phyloP scores from a whole-genome alignment of 2,329 filamentous ascomycete species.

The Bipolaris victoriae region DNA sequence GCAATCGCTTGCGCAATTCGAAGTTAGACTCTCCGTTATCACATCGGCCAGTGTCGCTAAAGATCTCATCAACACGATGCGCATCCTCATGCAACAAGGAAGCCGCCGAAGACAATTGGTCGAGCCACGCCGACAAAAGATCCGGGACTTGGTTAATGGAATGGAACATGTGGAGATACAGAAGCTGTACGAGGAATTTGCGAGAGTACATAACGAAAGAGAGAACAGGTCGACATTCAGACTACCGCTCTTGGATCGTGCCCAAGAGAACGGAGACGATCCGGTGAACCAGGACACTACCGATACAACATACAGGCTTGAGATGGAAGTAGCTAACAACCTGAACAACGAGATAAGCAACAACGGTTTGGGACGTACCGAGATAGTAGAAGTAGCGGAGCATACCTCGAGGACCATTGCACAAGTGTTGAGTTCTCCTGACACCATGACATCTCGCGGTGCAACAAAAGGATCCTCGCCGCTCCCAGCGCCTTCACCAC shows the following conservation, averaged over 20 bases:
- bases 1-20: background rate
- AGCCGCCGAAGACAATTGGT: background rate
- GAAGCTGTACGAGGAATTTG: background rate
- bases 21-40: background rate
- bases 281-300: background rate
- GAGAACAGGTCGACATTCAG: constrained; percentile 1
- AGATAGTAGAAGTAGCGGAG: background rate
- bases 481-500: background rate
- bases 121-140: background rate
- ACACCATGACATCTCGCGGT: background rate
- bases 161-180: background rate
- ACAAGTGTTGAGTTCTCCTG: background rate
- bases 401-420: background rate
- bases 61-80: constrained; percentile 1
- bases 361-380: background rate
- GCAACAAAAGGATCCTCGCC: background rate
- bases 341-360: background rate
- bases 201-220: background rate
- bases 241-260: constrained; percentile 10
- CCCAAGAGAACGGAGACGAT: background rate
- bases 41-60: background rate
- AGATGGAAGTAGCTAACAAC: too few relatives aligned
- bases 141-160: background rate
- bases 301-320: background rate
- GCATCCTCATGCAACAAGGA: background rate